Evolutionary conservation across 2,329 filamentous ascomycete species (phyloP).

Genomic region (Sporothrix luriei): DNA sequence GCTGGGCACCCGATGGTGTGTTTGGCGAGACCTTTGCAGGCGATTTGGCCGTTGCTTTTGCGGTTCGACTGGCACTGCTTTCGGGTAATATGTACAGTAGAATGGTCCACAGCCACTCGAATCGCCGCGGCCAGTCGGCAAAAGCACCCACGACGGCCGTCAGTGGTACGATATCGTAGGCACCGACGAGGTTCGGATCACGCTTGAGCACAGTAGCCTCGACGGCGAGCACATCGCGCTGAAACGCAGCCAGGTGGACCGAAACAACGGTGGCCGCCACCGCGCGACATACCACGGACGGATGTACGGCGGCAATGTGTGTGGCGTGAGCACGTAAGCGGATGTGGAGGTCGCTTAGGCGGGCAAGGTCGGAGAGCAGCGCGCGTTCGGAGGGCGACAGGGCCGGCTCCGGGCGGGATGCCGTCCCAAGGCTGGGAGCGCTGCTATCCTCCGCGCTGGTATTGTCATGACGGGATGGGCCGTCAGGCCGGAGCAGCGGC

Average conservation of each 20-base stretch:
- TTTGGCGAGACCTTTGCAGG: background rate
- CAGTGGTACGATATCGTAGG: constrained; percentile 89
- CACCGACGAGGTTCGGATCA: constrained; percentile 80
- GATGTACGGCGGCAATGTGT: constrained; percentile 69
- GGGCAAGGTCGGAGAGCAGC: constrained; percentile 74
- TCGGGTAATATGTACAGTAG: constrained; percentile 65
- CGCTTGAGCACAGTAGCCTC: constrained; percentile 75
- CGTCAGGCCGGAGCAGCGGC: constrained; percentile 69
- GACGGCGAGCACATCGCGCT: constrained; percentile 79
- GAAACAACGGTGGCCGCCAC: constrained; percentile 77
- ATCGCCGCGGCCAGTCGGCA: constrained; percentile 77
- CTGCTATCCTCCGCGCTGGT: constrained; percentile 34
- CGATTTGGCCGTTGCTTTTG: constrained; percentile 36
- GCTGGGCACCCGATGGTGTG: constrained; percentile 65
- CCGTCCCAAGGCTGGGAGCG: constrained; percentile 12
- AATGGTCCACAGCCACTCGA: constrained; percentile 84
- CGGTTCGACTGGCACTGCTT: constrained; percentile 30
- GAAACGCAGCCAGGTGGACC: constrained; percentile 76
- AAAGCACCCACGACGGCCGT: constrained; percentile 84
- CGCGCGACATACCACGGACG: constrained; percentile 82
- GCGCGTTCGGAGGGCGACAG: constrained; percentile 79
- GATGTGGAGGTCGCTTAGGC: constrained; percentile 76
- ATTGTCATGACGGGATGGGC: constrained; percentile 45
- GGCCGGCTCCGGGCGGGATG: constrained; percentile 46
- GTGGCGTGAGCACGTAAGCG: constrained; percentile 68